These are phyloP conservation scores for Colletotrichum lentis DNA, from an alignment of 2,329 filamentous ascomycete species.

Conservation along the genomic window DNA sequence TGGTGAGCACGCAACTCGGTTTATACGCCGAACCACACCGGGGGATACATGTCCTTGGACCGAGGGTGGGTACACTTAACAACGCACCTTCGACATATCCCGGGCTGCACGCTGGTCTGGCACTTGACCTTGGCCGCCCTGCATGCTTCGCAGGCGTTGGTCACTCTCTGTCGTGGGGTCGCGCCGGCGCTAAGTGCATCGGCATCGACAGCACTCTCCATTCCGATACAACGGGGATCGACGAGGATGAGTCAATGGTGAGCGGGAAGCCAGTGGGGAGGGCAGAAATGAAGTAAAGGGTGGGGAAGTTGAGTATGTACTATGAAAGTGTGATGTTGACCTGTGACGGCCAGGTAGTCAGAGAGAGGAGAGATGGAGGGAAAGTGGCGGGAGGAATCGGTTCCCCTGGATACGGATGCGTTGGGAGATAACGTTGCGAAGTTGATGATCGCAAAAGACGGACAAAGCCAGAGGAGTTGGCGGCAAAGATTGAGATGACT, in stretches of 20 bases:
- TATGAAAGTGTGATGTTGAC: neutral
- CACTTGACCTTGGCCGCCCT: conserved; percentile 63
- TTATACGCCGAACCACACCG: conserved; percentile 29
- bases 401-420: conserved; percentile 12
- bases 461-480: neutral
- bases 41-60: conserved; percentile 6
- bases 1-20: conserved; percentile 17
- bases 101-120: conserved; percentile 55
- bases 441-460: neutral
- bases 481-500: neutral
- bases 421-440: conserved; percentile 1
- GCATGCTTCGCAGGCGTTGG: conserved; percentile 63
- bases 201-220: conserved; percentile 15
- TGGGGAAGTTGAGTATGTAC: neutral
- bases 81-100: conserved; percentile 61
- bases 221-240: neutral
- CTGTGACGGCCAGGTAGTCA: neutral
- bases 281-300: neutral
- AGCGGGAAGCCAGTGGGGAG: neutral
- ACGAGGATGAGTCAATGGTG: neutral
- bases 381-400: neutral
- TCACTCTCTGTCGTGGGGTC: conserved; percentile 33
- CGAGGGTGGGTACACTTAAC: neutral
- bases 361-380: conserved; percentile 1
- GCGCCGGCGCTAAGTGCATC: conserved; percentile 7